Base-by-base conservation (phyloP, 305 asterid species). In the Solanum hybrid region DNA sequence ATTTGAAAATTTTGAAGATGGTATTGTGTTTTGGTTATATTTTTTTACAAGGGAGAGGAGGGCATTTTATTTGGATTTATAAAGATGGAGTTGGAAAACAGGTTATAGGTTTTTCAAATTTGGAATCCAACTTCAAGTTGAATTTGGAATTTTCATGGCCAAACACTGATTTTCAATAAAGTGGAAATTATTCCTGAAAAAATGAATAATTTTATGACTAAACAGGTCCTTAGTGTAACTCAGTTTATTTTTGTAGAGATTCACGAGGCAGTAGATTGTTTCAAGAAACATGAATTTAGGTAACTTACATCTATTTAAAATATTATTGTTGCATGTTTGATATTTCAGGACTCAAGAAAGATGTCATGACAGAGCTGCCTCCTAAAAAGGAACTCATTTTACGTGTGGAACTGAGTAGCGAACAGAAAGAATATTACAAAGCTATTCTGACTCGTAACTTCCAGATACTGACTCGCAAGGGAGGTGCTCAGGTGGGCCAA, bases 401-500 rank as follows among this genome's bases (percentile, higher is more conserved):
- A 89, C 99, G 98, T 79, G 98, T 98, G 17, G 99, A 98, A 88
- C 93, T 98, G 93, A 96, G 99, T 93, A 95, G 94, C 94, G 94
- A 88, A 93, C 99, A 98, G 94, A 97, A 96, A 91, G 99, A 98
- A 90, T 97, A 98, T 89, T 98, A 98, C 93, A 96, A 96, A 91
- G 99, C 99, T 35, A 97, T 98, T 87, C 90, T 98, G 93, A 97
- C 99, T 24, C 98, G 99, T 77, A 97, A 98, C 91, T 98, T 96
- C 94, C 98, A 98, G 95, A 91, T 95, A 91, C 93, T 98, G 86
- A 95, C 98, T 87, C 99, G 99, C 93, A 97, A 97, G 94, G 98
- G 99, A 88, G 98, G 99, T 90, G 95, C 99, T 32, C 99, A 98
- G 95, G 99, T 97, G 90, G 86, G 94, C 89, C 56, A 81, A 86